A percentile compares a stretch with the other conserved stretches of the same genome.
phyloP scores from a whole-genome alignment of 2,329 filamentous ascomycete genomes.

The Colletotrichum ledebouriae region DNA sequence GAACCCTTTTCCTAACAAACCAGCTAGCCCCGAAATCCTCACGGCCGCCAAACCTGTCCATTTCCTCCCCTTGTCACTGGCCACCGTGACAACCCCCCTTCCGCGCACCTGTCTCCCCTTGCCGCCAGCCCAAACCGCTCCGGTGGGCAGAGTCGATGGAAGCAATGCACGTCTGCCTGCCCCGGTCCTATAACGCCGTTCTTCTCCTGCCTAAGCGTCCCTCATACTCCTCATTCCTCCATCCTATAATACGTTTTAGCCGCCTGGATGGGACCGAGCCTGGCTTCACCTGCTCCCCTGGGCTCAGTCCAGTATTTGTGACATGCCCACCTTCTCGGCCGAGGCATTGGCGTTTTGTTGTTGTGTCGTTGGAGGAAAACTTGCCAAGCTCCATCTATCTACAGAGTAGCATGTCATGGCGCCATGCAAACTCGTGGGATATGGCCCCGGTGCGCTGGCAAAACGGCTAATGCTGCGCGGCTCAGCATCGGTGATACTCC shows the following conservation, averaged over 20 bases:
- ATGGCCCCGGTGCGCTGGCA: constrained; percentile 35
- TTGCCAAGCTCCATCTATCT: constrained; percentile 25
- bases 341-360: constrained; percentile 9
- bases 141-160: constrained; percentile 12
- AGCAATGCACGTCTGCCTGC: constrained; percentile 8
- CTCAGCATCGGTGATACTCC: constrained; percentile 17
- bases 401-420: constrained; percentile 11
- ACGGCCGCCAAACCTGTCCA: not conserved
- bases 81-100: not conserved
- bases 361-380: constrained; percentile 8
- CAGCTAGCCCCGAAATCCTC: not conserved
- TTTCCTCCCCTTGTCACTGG: constrained; percentile 2
- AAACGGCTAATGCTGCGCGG: constrained; percentile 20
- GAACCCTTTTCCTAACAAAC: not conserved
- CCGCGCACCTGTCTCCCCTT: not conserved
- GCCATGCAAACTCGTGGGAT: constrained; percentile 26
- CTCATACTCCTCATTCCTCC: too few relatives aligned
- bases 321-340: constrained; percentile 31
- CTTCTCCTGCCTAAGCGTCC: constrained; percentile 8
- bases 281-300: not conserved
- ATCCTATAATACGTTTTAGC: not conserved
- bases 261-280: constrained; percentile 4
- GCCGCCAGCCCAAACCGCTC: constrained; percentile 14
- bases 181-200: constrained; percentile 12
- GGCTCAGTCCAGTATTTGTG: not conserved